These are phyloP conservation scores for Chamaenerion angustifolium DNA, from an alignment of 345 rosid genomes.

Conservation along the genomic window DNA sequence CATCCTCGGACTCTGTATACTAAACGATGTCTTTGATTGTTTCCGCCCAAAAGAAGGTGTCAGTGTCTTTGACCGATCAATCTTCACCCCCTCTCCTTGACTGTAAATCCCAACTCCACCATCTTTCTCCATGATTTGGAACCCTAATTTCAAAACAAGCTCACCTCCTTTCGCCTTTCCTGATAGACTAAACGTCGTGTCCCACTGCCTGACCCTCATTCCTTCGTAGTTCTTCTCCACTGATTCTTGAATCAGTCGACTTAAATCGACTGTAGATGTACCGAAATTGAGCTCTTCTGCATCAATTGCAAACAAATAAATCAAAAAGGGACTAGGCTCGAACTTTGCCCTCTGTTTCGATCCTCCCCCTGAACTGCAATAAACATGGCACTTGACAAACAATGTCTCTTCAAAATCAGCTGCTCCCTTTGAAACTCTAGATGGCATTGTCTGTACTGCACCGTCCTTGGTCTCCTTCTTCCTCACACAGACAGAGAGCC, in stretches of 20 bases:
- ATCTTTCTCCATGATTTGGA: constrained; percentile 92
- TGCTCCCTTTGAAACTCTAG: constrained; percentile 70
- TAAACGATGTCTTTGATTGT: constrained; percentile 76
- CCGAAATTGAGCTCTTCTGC: constrained; percentile 86
- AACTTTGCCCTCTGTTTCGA: constrained; percentile 38
- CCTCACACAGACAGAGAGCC: constrained; percentile 74
- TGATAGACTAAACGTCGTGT: constrained; percentile 45
- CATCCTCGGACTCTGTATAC: constrained; percentile 78
- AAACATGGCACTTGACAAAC: constrained; percentile 67
- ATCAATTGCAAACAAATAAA: constrained; percentile 61
- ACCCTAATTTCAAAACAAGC: constrained; percentile 57
- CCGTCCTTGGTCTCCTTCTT: constrained; percentile 80
- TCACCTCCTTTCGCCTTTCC: constrained; percentile 97
- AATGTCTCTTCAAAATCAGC: constrained; percentile 92
- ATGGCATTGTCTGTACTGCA: constrained; percentile 86
- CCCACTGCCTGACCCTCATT: constrained; percentile 84
- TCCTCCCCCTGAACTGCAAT: constrained; percentile 56
- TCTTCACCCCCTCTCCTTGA: constrained; percentile 41
- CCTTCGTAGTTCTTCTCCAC: constrained; percentile 66
- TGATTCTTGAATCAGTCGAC: constrained; percentile 60
- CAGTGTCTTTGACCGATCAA: constrained; percentile 22
- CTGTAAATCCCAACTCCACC: constrained; percentile 78
- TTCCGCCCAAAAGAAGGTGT: constrained; percentile 49
- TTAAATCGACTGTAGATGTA: constrained; percentile 48
- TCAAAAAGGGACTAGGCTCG: constrained; percentile 67